Base-by-base conservation (phyloP, 1,284 basidiomycete species). In the Taiwanofungus camphoratus region DNA sequence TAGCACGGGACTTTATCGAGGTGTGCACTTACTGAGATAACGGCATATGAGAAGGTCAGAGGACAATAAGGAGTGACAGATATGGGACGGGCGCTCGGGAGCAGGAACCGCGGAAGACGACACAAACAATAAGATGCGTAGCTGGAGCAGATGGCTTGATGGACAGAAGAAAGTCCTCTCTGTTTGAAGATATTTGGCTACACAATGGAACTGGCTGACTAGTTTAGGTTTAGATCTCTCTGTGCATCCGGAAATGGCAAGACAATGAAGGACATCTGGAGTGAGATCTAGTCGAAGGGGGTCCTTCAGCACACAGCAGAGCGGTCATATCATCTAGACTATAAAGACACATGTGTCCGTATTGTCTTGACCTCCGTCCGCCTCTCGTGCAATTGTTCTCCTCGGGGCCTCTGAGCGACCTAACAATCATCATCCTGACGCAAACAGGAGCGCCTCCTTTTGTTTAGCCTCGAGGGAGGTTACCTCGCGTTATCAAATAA, bases 381-480 rank as follows among this genome's bases (percentile, higher is more conserved):
- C 74, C 74, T 68, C 71, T 66, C 65, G 66, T 68, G 63, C 72
- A 78, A 80, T 82, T 79, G 78, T 81, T 76, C 57, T 61, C 49
- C 60, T 57, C 59, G 58, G 56, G 60, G 57, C 58, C 54, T 52
- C 57, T 56, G 58, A 58, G 56, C 62, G 57, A 61, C 59, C 53
- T 67, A 67, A 68, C 64, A 64, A n/a, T 62, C 45, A 62, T 48
- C 51, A 57, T 60, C 57, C 59, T 54, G 56, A 58, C 54, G 49
- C 45, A 48, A 46, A 42, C 49, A 55, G 55, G 56, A 57, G 57
- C 56, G 51, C 56, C n/a, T 46, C 42, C 52, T 56, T 54, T 59
- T 57, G 53, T 60, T 56, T 56, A 46, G 55, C 59, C 57, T 59
- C 55, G 55, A 60, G 58, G 55, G 54, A 50, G 46, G 54, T 52